A percentile compares a stretch with the other conserved stretches of the same genome.
phyloP scores from a whole-genome alignment of 2,329 filamentous ascomycete species.

The Fusarium redolens region DNA sequence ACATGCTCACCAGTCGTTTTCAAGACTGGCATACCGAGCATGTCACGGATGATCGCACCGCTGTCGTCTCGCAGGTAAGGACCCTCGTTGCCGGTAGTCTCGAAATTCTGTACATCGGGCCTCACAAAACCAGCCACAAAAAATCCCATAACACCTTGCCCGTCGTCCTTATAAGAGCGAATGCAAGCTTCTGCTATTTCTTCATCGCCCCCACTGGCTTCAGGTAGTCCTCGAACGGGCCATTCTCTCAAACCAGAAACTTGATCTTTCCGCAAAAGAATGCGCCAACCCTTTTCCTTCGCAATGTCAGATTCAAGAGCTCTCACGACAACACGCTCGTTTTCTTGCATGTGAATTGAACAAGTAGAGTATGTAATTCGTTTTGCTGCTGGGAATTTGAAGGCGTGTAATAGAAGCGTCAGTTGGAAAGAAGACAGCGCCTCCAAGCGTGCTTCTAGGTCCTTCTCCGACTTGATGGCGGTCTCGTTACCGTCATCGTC shows the following conservation, averaged over 20 bases:
- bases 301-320: slow-evolving; percentile 78
- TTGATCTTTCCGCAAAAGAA: slow-evolving; percentile 79
- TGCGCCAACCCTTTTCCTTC: slow-evolving; percentile 76
- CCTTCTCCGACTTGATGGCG: slow-evolving; percentile 62
- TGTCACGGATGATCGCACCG: slow-evolving; percentile 61
- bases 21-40: slow-evolving; percentile 53
- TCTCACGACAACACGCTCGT: slow-evolving; percentile 83
- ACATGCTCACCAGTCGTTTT: slow-evolving; percentile 51
- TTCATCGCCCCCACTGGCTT: slow-evolving; percentile 61
- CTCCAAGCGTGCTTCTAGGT: slow-evolving; percentile 72
- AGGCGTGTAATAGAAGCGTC: slow-evolving; percentile 83
- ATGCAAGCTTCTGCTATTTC: slow-evolving; percentile 80
- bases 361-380: slow-evolving; percentile 95
- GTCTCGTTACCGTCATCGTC: slow-evolving; percentile 70
- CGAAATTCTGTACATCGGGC: slow-evolving; percentile 32
- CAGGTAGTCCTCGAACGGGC: slow-evolving; percentile 71
- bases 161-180: slow-evolving; percentile 82
- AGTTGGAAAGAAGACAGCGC: slow-evolving; percentile 86
- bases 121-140: slow-evolving; percentile 88
- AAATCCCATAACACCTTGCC: slow-evolving; percentile 90
- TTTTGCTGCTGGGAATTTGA: slow-evolving; percentile 79
- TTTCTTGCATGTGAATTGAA: slow-evolving; percentile 87
- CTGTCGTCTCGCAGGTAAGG: slow-evolving; percentile 66
- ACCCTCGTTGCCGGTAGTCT: slow-evolving; percentile 51
- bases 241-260: slow-evolving; percentile 80